These are phyloP conservation scores for Acanthamoeba sp. DNA, from an alignment of 208 protist species.

Conservation along the genomic window DNA sequence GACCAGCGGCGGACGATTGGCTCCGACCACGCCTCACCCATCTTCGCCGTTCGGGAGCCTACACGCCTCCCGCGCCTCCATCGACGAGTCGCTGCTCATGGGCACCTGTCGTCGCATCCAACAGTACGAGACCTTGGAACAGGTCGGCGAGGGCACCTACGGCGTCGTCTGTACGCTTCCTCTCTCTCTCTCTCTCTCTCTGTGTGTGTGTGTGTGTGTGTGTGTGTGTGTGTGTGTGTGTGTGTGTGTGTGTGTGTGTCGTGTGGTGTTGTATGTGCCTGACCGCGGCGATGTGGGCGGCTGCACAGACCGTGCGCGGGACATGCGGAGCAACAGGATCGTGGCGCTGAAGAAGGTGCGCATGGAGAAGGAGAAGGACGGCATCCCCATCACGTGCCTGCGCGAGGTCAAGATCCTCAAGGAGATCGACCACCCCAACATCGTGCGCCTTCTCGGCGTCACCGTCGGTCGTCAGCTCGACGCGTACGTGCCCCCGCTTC, in stretches of 20 bases:
- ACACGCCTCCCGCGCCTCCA: not conserved
- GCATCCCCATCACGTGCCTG: constrained; percentile 91
- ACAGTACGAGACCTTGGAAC: constrained; percentile 86
- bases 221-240: not conserved
- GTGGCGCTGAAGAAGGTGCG: constrained; percentile 91
- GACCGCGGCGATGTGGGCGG: constrained; percentile 25
- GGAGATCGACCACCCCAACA: constrained; percentile 85
- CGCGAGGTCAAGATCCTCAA: constrained; percentile 89
- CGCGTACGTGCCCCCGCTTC: not conserved
- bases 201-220: not conserved
- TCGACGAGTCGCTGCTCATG: constrained; percentile 41
- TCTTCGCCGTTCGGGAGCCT: not conserved
- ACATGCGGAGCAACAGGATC: constrained; percentile 83
- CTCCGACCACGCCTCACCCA: not conserved
- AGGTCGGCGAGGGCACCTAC: constrained; percentile 97
- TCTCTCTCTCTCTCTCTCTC: not conserved
- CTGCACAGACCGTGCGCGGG: constrained; percentile 65
- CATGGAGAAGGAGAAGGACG: constrained; percentile 88
- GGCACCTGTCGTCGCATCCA: constrained; percentile 78
- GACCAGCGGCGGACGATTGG: not conserved
- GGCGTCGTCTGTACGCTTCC: constrained; percentile 94
- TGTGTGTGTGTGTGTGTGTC: not conserved
- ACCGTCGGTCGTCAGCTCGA: constrained; percentile 81
- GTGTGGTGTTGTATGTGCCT: constrained; percentile 60
- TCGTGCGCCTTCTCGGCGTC: constrained; percentile 87